Percentiles rank a stretch among this genome's conserved stretches.
Conservation (phyloP, 1,284 basidiomycete genomes). For the Rhodotorula sp. region DNA sequence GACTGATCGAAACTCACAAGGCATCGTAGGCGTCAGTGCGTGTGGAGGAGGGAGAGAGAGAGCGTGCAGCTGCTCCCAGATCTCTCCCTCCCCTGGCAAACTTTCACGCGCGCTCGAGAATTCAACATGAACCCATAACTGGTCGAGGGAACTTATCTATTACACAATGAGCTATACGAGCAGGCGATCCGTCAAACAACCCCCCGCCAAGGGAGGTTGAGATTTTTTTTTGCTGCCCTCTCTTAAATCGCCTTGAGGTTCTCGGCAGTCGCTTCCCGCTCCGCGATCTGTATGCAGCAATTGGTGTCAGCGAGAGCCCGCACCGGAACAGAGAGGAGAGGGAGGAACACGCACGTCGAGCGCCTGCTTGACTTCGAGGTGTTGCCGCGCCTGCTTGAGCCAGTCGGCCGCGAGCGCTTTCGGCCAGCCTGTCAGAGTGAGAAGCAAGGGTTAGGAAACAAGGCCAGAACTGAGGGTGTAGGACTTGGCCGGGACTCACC, state of each 20-base stretch:
- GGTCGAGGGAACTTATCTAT: no score
- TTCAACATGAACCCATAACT: no score
- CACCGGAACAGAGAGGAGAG: background rate
- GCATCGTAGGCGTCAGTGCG: background rate
- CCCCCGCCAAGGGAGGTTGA: no score
- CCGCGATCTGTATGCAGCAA: conserved; percentile 20
- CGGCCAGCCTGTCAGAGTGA: conserved; percentile 64
- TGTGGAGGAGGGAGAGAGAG: background rate
- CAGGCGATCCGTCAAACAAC: no score
- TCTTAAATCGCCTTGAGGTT: conserved; percentile 31
- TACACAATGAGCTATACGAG: no score
- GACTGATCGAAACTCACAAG: background rate
- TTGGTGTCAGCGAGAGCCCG: background rate
- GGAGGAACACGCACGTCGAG: conserved; percentile 62
- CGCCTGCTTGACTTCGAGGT: conserved; percentile 90
- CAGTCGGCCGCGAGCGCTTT: conserved; percentile 82
- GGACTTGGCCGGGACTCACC: conserved; percentile 46
- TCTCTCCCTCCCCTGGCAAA: background rate
- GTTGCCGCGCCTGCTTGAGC: conserved; percentile 82
- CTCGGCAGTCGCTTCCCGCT: conserved; percentile 40
- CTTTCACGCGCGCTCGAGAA: no score
- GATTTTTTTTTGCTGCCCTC: no score
- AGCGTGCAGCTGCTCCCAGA: background rate
- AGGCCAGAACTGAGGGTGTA: background rate
- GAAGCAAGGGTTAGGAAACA: background rate